Conservation (phyloP, 2,329 filamentous ascomycete species). For the Teratosphaeria epicoccoides region DNA sequence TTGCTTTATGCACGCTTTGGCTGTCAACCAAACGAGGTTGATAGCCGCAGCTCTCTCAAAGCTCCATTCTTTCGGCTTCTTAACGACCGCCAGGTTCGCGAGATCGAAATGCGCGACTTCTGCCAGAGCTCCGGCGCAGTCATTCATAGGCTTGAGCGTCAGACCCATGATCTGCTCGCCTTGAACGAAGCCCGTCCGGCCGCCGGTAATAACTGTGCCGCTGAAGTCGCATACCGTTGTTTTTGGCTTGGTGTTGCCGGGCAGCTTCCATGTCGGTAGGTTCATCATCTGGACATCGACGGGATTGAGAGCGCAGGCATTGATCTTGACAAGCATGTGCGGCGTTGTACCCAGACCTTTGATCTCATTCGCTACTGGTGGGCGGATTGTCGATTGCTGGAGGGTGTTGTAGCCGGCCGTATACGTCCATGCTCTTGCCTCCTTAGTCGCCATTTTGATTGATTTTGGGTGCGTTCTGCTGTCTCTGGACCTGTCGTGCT, state of each 20-base stretch:
- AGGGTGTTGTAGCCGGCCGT: slow-evolving; percentile 23
- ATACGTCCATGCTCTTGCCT: slow-evolving; percentile 25
- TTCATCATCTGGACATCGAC: slow-evolving; percentile 30
- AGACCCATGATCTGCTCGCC: slow-evolving; percentile 27
- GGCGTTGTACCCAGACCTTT: slow-evolving; percentile 11
- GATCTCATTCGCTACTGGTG: slow-evolving; percentile 10
- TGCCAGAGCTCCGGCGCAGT: slow-evolving; percentile 18
- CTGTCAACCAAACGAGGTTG: slow-evolving; percentile 25
- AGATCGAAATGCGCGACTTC: slow-evolving; percentile 22
- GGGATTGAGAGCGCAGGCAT: slow-evolving; percentile 26
- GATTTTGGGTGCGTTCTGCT: too few relatives aligned
- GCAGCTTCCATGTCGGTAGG: slow-evolving; percentile 18
- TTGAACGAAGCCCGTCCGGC: slow-evolving; percentile 15
- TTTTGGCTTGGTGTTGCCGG: slow-evolving; percentile 18
- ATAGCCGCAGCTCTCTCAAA: slow-evolving; percentile 24
- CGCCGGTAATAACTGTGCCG: slow-evolving; percentile 18
- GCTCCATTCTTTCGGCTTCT: slow-evolving; percentile 22
- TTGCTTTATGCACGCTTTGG: slow-evolving; percentile 21
- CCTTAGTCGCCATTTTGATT: slow-evolving; percentile 13
- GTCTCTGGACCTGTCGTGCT: too few relatives aligned
- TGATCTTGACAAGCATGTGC: slow-evolving; percentile 23
- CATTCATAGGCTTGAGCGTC: slow-evolving; percentile 17
- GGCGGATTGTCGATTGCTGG: slow-evolving; percentile 13
- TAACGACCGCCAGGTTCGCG: slow-evolving; percentile 14
- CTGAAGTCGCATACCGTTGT: slow-evolving; percentile 25